phyloP scores from a whole-genome alignment of 805 yeast species.

The Grigorovia jiainica region DNA sequence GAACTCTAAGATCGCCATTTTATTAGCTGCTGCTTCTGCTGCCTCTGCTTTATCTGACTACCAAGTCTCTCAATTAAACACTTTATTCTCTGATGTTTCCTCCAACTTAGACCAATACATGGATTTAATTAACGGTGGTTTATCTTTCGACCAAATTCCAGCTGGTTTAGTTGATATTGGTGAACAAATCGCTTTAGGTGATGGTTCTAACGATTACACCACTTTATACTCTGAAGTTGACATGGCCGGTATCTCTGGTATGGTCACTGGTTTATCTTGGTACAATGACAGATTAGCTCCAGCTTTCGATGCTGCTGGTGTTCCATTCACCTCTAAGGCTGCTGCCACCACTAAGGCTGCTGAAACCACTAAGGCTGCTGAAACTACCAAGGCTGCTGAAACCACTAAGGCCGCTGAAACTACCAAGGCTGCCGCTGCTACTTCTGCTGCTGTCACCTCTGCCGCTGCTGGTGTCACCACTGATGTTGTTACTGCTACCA shows the following conservation, averaged over 20 bases:
- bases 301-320: constrained; percentile 5
- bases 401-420: constrained; percentile 8
- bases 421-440: constrained; percentile 4
- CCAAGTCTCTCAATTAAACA: constrained; percentile 11
- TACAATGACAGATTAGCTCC: constrained; percentile 20
- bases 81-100: constrained; percentile 11
- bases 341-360: constrained; percentile 3
- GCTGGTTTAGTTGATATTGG: constrained; percentile 13
- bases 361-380: constrained; percentile 5
- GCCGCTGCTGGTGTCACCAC: constrained; percentile 9
- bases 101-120: constrained; percentile 9
- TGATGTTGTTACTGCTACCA: constrained; percentile 3
- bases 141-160: constrained; percentile 8
- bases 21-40: constrained; percentile 9
- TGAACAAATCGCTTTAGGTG: constrained; percentile 4
- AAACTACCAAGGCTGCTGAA: constrained; percentile 5
- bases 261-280: constrained; percentile 29
- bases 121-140: constrained; percentile 6
- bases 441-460: constrained; percentile 5
- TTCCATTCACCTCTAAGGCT: constrained; percentile 4
- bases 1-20: constrained; percentile 8
- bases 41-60: constrained; percentile 7
- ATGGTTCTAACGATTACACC: constrained; percentile 20
- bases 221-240: constrained; percentile 23
- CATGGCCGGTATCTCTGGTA: constrained; percentile 16